Percentiles rank a stretch among this genome's conserved stretches.
Evolutionary conservation across 78 protist species (phyloP).

Genomic region (Guillardia theta): DNA sequence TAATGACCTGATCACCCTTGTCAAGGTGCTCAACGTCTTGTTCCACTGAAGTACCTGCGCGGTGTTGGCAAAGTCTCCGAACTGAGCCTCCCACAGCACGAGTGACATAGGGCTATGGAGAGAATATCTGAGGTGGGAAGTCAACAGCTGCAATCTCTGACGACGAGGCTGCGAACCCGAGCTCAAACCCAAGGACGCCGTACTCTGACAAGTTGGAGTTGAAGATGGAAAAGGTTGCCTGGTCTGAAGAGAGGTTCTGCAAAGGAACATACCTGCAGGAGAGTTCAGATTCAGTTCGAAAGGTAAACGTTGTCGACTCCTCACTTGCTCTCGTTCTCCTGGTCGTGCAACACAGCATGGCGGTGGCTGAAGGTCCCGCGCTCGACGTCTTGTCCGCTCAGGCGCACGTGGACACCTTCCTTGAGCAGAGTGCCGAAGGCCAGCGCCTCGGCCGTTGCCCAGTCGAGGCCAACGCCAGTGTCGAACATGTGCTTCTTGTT

Average conservation of each 20-base stretch:
- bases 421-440: slow-evolving; percentile 56
- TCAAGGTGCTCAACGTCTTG: no score
- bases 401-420: slow-evolving; percentile 90
- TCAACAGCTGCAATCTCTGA: no score
- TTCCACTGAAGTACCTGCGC: slow-evolving; percentile 67
- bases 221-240: slow-evolving; percentile 52
- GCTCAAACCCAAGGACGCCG: slow-evolving; percentile 90
- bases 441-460: slow-evolving; percentile 60
- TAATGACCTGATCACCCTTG: slow-evolving; percentile 35
- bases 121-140: no score
- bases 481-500: slow-evolving; percentile 4
- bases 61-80: slow-evolving; percentile 92
- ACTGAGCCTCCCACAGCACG: slow-evolving; percentile 76
- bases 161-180: no score
- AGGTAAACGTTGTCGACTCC: no score
- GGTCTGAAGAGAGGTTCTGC: slow-evolving; percentile 6
- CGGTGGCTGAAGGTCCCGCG: slow-evolving; percentile 94
- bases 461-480: slow-evolving; percentile 74
- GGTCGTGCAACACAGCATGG: slow-evolving; percentile 78
- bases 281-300: no score
- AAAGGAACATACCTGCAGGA: no score
- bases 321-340: slow-evolving; percentile 28
- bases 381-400: slow-evolving; percentile 91
- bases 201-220: slow-evolving; percentile 81
- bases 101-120: background rate